Conservation (phyloP, 164 flowering plant species). For the Santalum album region DNA sequence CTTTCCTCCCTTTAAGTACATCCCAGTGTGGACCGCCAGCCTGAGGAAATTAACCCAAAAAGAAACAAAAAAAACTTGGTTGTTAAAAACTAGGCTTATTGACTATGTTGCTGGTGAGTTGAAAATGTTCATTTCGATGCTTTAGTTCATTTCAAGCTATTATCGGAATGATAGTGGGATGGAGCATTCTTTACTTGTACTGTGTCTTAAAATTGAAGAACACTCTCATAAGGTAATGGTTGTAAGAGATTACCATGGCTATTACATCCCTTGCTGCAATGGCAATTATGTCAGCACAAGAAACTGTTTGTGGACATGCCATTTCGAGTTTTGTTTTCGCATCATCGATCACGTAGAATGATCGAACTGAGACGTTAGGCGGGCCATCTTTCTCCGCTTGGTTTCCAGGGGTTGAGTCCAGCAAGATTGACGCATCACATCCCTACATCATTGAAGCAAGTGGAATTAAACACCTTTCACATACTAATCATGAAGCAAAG, state of each 20-base stretch:
- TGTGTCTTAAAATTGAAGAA: too few species aligned
- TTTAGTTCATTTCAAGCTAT: too few species aligned
- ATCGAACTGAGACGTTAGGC: slow-evolving; percentile 48
- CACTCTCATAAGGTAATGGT: too few species aligned
- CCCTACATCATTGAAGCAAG: slow-evolving; percentile 25
- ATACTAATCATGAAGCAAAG: not conserved
- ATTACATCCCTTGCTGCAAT: slow-evolving; percentile 72
- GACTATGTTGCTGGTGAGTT: too few species aligned
- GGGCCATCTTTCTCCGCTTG: slow-evolving; percentile 74
- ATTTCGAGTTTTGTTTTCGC: slow-evolving; percentile 56
- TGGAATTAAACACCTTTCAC: too few species aligned
- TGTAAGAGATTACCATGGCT: slow-evolving; percentile 24
- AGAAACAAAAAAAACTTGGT: too few species aligned
- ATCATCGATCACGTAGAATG: slow-evolving; percentile 56
- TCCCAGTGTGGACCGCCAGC: slow-evolving; percentile 63
- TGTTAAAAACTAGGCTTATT: too few species aligned
- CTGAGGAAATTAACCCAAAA: slow-evolving; percentile 14
- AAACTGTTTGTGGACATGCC: slow-evolving; percentile 49
- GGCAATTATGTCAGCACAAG: slow-evolving; percentile 66
- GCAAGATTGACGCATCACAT: slow-evolving; percentile 60
- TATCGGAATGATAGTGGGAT: too few species aligned
- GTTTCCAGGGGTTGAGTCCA: slow-evolving; percentile 53
- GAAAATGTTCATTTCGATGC: too few species aligned
- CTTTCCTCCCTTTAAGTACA: slow-evolving; percentile 62
- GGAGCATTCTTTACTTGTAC: too few species aligned